Conservation (phyloP, 805 yeast species). For the Middelhovenomyces tepae region DNA sequence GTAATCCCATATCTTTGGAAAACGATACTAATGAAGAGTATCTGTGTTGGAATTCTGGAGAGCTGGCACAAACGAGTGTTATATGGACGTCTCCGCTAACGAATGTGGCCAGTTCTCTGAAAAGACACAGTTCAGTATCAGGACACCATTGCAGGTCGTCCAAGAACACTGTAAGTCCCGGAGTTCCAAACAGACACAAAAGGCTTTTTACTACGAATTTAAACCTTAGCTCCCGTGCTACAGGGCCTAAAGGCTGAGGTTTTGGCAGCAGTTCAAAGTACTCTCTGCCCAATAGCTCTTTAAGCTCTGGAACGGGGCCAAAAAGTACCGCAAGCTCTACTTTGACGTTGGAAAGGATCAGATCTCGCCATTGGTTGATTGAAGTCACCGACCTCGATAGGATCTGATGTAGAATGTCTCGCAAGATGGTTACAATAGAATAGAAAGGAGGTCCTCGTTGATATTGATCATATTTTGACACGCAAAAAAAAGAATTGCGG, state of each 20-base stretch:
- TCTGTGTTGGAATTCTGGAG: slow-evolving; percentile 15
- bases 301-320: slow-evolving; percentile 37
- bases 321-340: slow-evolving; percentile 36
- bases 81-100: slow-evolving; percentile 20
- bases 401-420: slow-evolving; percentile 34
- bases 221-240: slow-evolving; percentile 33
- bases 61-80: slow-evolving; percentile 22
- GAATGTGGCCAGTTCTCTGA: slow-evolving; percentile 23
- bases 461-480: slow-evolving; percentile 24
- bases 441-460: slow-evolving; percentile 30
- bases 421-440: slow-evolving; percentile 32
- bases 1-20: slow-evolving; percentile 17
- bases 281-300: slow-evolving; percentile 35
- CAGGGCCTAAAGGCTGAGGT: slow-evolving; percentile 19
- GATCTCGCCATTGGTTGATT: slow-evolving; percentile 34
- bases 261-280: slow-evolving; percentile 26
- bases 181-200: slow-evolving; percentile 33
- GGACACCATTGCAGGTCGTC: slow-evolving; percentile 43
- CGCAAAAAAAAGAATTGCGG: slow-evolving; percentile 24
- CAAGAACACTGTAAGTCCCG: slow-evolving; percentile 37
- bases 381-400: slow-evolving; percentile 30
- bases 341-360: slow-evolving; percentile 31
- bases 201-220: slow-evolving; percentile 36
- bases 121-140: slow-evolving; percentile 19
- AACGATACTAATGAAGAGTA: slow-evolving; percentile 10